Evolutionary conservation across 2,329 filamentous ascomycete species (phyloP).

Genomic region (Plectosphaerella cucumerina): DNA sequence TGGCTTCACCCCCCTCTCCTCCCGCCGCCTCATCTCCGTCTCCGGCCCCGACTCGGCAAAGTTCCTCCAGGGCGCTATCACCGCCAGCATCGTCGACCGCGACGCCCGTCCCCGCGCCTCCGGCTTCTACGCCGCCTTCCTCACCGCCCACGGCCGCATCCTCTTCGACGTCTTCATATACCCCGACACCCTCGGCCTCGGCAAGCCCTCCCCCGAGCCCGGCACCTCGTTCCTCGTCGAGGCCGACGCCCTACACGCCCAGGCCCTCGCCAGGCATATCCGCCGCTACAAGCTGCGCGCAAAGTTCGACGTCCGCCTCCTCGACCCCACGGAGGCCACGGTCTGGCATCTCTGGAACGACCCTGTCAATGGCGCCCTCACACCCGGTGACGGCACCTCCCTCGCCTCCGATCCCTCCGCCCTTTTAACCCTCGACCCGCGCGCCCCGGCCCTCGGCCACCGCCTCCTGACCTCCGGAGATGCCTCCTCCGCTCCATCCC

Average conservation of each 20-base stretch:
- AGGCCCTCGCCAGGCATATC: conserved; percentile 64
- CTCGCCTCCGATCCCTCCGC: conserved; percentile 4
- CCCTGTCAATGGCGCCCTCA: conserved; percentile 12
- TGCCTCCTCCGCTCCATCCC: conserved; percentile 22
- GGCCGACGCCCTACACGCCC: conserved; percentile 66
- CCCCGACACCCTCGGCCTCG: conserved; percentile 41
- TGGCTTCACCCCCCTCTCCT: conserved; percentile 56
- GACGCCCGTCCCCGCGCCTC: conserved; percentile 30
- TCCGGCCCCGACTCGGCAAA: conserved; percentile 74
- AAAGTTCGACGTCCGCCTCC: conserved; percentile 65
- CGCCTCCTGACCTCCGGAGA: conserved; percentile 35
- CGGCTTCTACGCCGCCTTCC: conserved; percentile 76
- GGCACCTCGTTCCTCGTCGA: conserved; percentile 63
- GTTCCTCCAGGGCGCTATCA: conserved; percentile 86
- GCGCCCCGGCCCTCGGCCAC: conserved; percentile 53
- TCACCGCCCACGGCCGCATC: conserved; percentile 80
- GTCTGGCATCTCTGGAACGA: conserved; percentile 76
- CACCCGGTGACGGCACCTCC: background rate
- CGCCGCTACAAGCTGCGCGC: conserved; percentile 82
- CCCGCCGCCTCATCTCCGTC: conserved; percentile 74
- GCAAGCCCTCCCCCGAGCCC: conserved; percentile 15
- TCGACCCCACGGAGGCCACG: conserved; percentile 60
- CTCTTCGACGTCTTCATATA: conserved; percentile 91
- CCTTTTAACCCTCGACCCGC: conserved; percentile 39
- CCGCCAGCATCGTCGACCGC: conserved; percentile 55